These are phyloP conservation scores for Lupinus albus DNA, from an alignment of 306 rosid genomes.

Conservation along the genomic window DNA sequence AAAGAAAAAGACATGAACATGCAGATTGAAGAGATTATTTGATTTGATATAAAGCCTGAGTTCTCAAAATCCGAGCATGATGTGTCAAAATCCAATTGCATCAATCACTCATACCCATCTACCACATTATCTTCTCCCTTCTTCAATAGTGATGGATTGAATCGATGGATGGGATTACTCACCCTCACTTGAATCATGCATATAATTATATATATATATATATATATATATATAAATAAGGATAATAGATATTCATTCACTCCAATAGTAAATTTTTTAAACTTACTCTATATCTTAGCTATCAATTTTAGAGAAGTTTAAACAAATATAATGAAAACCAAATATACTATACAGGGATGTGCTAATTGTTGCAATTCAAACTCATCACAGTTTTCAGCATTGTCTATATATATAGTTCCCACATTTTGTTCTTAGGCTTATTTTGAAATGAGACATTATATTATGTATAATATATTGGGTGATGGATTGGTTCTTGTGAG, in stretches of 20 bases:
- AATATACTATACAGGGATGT: no score
- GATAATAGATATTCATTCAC: no score
- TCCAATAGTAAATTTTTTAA: no score
- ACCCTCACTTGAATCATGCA: constrained; percentile 47
- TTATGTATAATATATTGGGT: constrained; percentile 40
- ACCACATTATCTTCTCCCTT: constrained; percentile 26
- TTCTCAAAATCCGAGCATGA: constrained; percentile 84
- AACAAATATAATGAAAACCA: no score
- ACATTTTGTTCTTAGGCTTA: constrained; percentile 24
- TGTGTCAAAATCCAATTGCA: constrained; percentile 80
- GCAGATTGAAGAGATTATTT: constrained; percentile 65
- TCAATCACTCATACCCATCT: constrained; percentile 49
- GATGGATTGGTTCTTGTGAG: constrained; percentile 39
- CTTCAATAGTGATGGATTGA: constrained; percentile 60
- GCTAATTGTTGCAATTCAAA: no score
- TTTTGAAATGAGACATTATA: constrained; percentile 41
- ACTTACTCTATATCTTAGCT: no score
- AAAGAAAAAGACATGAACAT: constrained; percentile 29
- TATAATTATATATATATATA: no score
- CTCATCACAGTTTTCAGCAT: constrained; percentile 11
- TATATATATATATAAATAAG: no score
- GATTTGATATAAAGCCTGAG: constrained; percentile 69
- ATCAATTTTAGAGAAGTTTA: no score
- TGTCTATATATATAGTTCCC: constrained; percentile 36
- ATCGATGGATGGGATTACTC: constrained; percentile 50